Evolutionary conservation across 768 basidiomycete genomes (phyloP).

Genomic region (Suillus weaverae): DNA sequence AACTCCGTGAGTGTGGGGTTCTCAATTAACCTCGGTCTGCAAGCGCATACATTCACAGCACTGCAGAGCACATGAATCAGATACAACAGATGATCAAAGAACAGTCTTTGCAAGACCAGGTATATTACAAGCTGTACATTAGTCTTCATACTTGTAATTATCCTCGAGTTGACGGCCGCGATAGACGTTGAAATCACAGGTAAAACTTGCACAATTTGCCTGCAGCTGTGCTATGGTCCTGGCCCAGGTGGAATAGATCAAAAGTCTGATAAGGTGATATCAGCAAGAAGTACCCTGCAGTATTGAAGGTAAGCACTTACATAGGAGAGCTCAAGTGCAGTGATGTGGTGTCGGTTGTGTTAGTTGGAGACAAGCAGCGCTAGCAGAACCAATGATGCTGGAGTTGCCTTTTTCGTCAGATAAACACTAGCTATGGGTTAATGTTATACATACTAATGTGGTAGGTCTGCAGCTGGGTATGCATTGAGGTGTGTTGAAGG

Average conservation of each 20-base stretch:
- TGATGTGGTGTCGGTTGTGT: neutral
- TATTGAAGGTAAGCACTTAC: neutral
- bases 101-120: neutral
- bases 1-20: neutral
- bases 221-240: neutral
- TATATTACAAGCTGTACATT: neutral
- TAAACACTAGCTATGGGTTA: constrained; percentile 2
- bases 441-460: neutral
- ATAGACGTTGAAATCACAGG: neutral
- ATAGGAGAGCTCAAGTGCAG: neutral
- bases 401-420: neutral
- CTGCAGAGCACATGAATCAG: neutral
- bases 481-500: too few species aligned
- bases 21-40: neutral
- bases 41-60: neutral
- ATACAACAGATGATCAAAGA: neutral
- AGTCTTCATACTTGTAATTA: constrained; percentile 1
- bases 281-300: neutral
- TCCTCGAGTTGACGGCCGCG: neutral
- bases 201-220: neutral
- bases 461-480: neutral
- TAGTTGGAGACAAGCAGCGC: neutral
- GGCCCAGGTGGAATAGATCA: constrained; percentile 1
- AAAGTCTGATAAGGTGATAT: neutral
- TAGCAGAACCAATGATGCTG: neutral